Percentiles rank a stretch among this genome's conserved stretches.
These are phyloP conservation scores for Xerocomus brunneocitrinus DNA, from an alignment of 768 basidiomycete genomes.

Conservation along the genomic window DNA sequence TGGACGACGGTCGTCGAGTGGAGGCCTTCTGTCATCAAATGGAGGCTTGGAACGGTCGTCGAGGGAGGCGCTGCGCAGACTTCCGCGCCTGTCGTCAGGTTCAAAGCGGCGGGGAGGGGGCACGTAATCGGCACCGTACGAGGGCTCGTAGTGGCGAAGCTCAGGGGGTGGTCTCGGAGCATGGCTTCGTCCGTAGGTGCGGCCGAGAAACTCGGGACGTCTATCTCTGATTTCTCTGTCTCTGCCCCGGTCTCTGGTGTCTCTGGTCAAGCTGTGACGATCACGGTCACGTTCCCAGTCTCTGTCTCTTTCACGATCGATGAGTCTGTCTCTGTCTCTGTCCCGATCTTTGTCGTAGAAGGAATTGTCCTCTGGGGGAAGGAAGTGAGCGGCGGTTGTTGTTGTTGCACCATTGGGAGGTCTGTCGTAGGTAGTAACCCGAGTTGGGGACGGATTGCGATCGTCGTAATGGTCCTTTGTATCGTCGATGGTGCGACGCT, in stretches of 20 bases:
- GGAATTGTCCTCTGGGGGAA: slow-evolving; percentile 27
- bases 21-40: slow-evolving; percentile 29
- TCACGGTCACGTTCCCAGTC: slow-evolving; percentile 37
- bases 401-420: slow-evolving; percentile 6
- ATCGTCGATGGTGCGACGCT: slow-evolving; percentile 29
- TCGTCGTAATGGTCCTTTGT: slow-evolving; percentile 13
- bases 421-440: slow-evolving; percentile 5
- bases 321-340: slow-evolving; percentile 30
- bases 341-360: slow-evolving; percentile 29
- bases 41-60: slow-evolving; percentile 27
- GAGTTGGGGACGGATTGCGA: slow-evolving; percentile 11
- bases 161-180: slow-evolving; percentile 42
- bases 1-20: slow-evolving; percentile 27
- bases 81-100: slow-evolving; percentile 25
- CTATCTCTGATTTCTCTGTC: slow-evolving; percentile 34
- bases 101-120: slow-evolving; percentile 34
- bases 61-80: slow-evolving; percentile 12
- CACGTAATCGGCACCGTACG: slow-evolving; percentile 33
- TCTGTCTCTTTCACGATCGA: slow-evolving; percentile 31
- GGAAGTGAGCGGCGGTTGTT: slow-evolving; percentile 6
- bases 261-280: slow-evolving; percentile 17
- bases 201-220: slow-evolving; percentile 35
- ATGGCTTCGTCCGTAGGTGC: slow-evolving; percentile 38
- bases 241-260: slow-evolving; percentile 28
- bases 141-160: slow-evolving; percentile 45